These are phyloP conservation scores for Leptographium flavum DNA, from an alignment of 2,329 filamentous ascomycete species.

Conservation along the genomic window DNA sequence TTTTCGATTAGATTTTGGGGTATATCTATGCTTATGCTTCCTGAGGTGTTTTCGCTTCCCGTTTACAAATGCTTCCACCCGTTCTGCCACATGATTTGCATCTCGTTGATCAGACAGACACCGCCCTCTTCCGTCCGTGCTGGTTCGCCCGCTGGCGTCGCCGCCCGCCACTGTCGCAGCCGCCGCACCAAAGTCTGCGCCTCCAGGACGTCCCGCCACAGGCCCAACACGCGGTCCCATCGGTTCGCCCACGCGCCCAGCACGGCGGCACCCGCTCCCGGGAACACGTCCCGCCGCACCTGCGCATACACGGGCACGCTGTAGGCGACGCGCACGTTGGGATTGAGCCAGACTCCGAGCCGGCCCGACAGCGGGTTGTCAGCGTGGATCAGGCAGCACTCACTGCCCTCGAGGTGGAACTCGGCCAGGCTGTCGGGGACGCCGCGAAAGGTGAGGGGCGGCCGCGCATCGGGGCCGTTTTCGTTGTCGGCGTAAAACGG, in stretches of 20 bases:
- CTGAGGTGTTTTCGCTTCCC: not conserved
- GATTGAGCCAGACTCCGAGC: constrained; percentile 57
- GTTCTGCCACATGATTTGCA: constrained; percentile 43
- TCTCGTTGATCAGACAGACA: constrained; percentile 42
- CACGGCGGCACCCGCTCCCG: constrained; percentile 32
- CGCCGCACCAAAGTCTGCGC: constrained; percentile 23
- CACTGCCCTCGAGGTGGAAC: constrained; percentile 57
- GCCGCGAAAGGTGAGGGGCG: constrained; percentile 43
- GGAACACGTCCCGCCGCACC: constrained; percentile 30
- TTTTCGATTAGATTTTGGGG: too few species aligned
- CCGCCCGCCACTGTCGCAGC: constrained; percentile 25
- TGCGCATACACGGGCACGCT: constrained; percentile 35
- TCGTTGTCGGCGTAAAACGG: constrained; percentile 26
- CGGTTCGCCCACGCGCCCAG: constrained; percentile 46
- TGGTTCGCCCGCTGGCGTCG: constrained; percentile 17
- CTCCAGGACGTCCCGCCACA: constrained; percentile 23
- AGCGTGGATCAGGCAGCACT: constrained; percentile 65
- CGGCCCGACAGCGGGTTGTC: constrained; percentile 54
- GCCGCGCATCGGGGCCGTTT: constrained; percentile 5
- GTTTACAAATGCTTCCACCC: constrained; percentile 41
- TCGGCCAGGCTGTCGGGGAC: constrained; percentile 46
- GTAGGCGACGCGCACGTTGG: constrained; percentile 54
- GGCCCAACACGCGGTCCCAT: constrained; percentile 28
- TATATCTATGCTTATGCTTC: not conserved
- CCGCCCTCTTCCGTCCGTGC: constrained; percentile 26